A percentile compares a stretch with the other conserved stretches of the same genome.
phyloP scores from a whole-genome alignment of 306 rosid genomes.

The Casuarina glauca region DNA sequence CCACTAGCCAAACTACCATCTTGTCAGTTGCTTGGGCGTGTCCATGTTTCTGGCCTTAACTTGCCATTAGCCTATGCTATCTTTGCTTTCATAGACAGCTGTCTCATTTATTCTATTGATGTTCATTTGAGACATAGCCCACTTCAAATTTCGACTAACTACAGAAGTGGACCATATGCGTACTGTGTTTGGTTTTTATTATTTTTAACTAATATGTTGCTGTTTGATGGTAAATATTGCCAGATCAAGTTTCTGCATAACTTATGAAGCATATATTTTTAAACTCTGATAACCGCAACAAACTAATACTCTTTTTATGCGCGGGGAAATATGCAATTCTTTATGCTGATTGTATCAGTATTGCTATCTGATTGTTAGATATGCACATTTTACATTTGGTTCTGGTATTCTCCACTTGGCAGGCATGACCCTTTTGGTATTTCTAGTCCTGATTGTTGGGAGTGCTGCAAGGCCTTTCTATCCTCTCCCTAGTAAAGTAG shows the following conservation, averaged over 20 bases:
- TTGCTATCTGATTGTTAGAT: background rate
- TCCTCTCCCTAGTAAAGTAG: slow-evolving; percentile 58
- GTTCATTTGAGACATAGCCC: background rate
- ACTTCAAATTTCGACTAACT: background rate
- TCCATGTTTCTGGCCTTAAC: background rate
- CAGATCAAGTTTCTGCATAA: background rate
- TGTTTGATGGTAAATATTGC: background rate
- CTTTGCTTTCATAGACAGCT: background rate
- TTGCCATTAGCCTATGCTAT: background rate
- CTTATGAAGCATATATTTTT: background rate
- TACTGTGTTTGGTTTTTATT: background rate
- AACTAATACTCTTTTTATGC: background rate
- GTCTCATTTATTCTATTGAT: background rate
- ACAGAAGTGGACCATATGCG: background rate
- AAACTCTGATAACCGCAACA: background rate
- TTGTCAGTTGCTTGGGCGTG: background rate
- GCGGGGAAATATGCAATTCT: background rate
- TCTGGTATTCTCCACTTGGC: slow-evolving; percentile 14
- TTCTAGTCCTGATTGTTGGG: slow-evolving; percentile 54
- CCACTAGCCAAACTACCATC: background rate
- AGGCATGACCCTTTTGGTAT: slow-evolving; percentile 50
- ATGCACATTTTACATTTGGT: background rate
- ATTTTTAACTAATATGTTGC: background rate
- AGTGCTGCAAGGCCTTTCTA: slow-evolving; percentile 63
- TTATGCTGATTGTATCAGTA: background rate